Conservation (phyloP, 768 basidiomycete genomes). For the Lentinula boryana region DNA sequence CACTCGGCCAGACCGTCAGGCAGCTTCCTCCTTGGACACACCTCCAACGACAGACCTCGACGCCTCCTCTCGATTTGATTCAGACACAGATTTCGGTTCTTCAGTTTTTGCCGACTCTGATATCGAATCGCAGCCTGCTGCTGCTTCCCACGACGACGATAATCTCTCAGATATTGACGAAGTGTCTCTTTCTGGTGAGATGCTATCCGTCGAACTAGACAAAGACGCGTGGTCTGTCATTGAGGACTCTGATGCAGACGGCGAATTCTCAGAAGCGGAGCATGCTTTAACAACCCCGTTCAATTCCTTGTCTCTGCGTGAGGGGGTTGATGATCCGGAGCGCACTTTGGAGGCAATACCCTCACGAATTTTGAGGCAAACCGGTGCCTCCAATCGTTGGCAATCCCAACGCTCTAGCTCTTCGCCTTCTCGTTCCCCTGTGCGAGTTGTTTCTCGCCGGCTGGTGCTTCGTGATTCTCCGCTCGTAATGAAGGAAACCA, state of each 20-base stretch:
- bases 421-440: constrained; percentile 53
- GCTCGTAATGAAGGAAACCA: neutral
- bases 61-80: constrained; percentile 42
- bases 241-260: constrained; percentile 23
- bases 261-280: constrained; percentile 21
- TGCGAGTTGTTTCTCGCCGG: constrained; percentile 25
- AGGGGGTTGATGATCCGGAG: constrained; percentile 10
- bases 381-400: constrained; percentile 6
- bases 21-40: constrained; percentile 47
- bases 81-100: constrained; percentile 49
- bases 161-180: constrained; percentile 16
- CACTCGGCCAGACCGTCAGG: constrained; percentile 48
- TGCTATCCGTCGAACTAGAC: constrained; percentile 8
- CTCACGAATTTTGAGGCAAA: neutral
- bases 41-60: constrained; percentile 70
- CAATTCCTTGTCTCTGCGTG: constrained; percentile 25
- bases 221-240: constrained; percentile 33
- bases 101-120: constrained; percentile 45
- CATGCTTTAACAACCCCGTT: constrained; percentile 24
- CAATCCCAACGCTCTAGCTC: constrained; percentile 32
- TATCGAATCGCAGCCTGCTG: constrained; percentile 10
- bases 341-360: constrained; percentile 8
- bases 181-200: constrained; percentile 12
- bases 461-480: constrained; percentile 9
- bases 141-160: neutral